Percentiles rank a stretch among this genome's conserved stretches.
phyloP scores from a whole-genome alignment of 2,329 filamentous ascomycete species.

The Didymella exigua region DNA sequence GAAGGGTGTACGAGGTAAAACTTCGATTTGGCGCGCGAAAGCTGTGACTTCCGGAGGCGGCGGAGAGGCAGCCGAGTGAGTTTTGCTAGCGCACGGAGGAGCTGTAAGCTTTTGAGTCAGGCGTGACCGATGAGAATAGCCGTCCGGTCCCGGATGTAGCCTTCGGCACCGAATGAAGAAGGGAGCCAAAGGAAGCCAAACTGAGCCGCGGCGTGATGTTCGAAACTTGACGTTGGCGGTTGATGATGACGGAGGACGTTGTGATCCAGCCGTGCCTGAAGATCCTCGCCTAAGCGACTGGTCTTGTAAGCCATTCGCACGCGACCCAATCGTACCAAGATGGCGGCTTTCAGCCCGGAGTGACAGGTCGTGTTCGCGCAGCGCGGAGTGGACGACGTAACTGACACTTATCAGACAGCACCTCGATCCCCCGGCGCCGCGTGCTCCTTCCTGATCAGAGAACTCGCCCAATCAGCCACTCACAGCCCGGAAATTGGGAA shows the following conservation, averaged over 20 bases:
- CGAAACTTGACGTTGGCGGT: conserved; percentile 1
- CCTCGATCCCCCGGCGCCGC: conserved; percentile 11
- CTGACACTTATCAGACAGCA: conserved; percentile 4
- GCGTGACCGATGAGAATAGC: conserved; percentile 5
- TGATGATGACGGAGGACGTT: conserved; percentile 7
- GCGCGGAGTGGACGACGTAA: conserved; percentile 8
- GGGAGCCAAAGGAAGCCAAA: not conserved
- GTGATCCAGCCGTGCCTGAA: conserved; percentile 14
- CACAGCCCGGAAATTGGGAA: conserved; percentile 12
- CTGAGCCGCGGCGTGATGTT: not conserved
- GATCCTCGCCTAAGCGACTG: conserved; percentile 17
- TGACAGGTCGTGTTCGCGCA: conserved; percentile 4
- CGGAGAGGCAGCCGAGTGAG: conserved; percentile 8
- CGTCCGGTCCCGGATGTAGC: conserved; percentile 7
- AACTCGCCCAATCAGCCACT: conserved; percentile 14
- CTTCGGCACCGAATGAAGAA: not conserved
- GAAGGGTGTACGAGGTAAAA: conserved; percentile 6
- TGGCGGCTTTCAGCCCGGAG: conserved; percentile 9
- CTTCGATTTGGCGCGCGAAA: conserved; percentile 8
- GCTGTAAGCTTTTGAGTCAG: conserved; percentile 16
- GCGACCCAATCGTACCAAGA: conserved; percentile 12
- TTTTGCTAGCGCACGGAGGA: conserved; percentile 12
- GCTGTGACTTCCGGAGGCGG: conserved; percentile 6
- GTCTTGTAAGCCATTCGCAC: conserved; percentile 15
- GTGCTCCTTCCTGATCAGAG: conserved; percentile 13